Base-by-base conservation (phyloP, 2,329 filamentous ascomycete species). In the Xylariaceae sp. region DNA sequence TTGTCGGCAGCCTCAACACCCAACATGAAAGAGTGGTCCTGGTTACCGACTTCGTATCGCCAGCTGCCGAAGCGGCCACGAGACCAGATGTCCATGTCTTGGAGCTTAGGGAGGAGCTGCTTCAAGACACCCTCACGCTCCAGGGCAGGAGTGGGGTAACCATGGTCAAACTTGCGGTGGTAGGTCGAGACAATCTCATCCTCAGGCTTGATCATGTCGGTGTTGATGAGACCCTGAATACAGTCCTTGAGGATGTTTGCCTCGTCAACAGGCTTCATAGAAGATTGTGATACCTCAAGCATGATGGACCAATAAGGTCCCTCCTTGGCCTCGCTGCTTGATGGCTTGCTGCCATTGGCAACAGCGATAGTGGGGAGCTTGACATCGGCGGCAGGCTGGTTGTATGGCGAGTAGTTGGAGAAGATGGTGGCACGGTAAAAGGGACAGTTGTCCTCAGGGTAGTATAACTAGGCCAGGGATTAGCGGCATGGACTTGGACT, bases 241-340 rank as follows among this genome's bases (percentile, higher is more conserved):
- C 84, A 94, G 68, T 99, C 92, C 72, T 82, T 83, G 66, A 99
- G 80, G 58, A 99, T 75, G 72, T 87, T 96, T 64, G 85, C 84
- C 65, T 88, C 78, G 73, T 97, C 86, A 31, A 97, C 92, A 38
- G 91, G 90, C 83, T 99, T 99, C 87, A 96, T 84, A 67, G 83
- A 84, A 31, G 93, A 97, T 76, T 99, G 90, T 31, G 94, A 97
- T 56, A 99, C 88, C 76, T 99, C 94, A 64, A 99, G 78, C 94
- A 99, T 99, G 80, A 99, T 95, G 59, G 93, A 97, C 94, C 94
- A 99, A 85, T 99, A 99, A 40, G 94, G 94, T 33, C 94, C 94
- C 67, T 88, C 83, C 79, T 94, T 82, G 55, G 90, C 75, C 67
- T 89, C 85, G 46, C 78, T 79, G 63, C 83, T 89, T 56, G 79